These are phyloP conservation scores for Boletus subcaerulescens DNA, from an alignment of 768 basidiomycete genomes.

Conservation along the genomic window DNA sequence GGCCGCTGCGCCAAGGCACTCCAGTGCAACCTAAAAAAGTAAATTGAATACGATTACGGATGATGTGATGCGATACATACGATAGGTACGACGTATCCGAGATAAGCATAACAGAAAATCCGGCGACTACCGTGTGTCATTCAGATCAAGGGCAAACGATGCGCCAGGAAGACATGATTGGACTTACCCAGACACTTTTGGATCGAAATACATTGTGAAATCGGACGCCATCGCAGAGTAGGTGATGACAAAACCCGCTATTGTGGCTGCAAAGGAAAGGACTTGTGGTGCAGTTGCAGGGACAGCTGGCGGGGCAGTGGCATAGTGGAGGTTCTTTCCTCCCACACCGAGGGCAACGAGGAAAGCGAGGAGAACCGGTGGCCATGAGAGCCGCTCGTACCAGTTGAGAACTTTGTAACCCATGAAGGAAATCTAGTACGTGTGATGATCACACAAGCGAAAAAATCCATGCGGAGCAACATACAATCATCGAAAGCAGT, in stretches of 20 bases:
- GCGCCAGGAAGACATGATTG: neutral
- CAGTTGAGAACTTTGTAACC: slow-evolving; percentile 62
- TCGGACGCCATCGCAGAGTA: slow-evolving; percentile 64
- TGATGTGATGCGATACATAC: slow-evolving; percentile 39
- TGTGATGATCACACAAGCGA: slow-evolving; percentile 2
- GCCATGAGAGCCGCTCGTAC: slow-evolving; percentile 77
- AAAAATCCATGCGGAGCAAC: slow-evolving; percentile 17
- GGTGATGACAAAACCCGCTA: slow-evolving; percentile 73
- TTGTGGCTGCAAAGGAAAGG: slow-evolving; percentile 63
- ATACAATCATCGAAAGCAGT: slow-evolving; percentile 58
- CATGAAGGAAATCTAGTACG: slow-evolving; percentile 55
- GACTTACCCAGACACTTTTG: slow-evolving; percentile 54
- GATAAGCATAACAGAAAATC: slow-evolving; percentile 63
- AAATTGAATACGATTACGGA: neutral
- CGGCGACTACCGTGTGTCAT: slow-evolving; percentile 39
- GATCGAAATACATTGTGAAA: slow-evolving; percentile 68
- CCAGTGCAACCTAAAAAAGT: slow-evolving; percentile 33
- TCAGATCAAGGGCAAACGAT: slow-evolving; percentile 7
- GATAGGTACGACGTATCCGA: slow-evolving; percentile 59
- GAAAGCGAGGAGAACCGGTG: slow-evolving; percentile 74
- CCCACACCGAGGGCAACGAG: slow-evolving; percentile 71
- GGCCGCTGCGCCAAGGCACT: slow-evolving; percentile 68
- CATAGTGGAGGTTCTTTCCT: slow-evolving; percentile 60
- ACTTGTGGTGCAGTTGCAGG: slow-evolving; percentile 56
- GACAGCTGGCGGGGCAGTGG: slow-evolving; percentile 40